These are phyloP conservation scores for Logfia minima DNA, from an alignment of 129 eudicot genomes.

Conservation along the genomic window DNA sequence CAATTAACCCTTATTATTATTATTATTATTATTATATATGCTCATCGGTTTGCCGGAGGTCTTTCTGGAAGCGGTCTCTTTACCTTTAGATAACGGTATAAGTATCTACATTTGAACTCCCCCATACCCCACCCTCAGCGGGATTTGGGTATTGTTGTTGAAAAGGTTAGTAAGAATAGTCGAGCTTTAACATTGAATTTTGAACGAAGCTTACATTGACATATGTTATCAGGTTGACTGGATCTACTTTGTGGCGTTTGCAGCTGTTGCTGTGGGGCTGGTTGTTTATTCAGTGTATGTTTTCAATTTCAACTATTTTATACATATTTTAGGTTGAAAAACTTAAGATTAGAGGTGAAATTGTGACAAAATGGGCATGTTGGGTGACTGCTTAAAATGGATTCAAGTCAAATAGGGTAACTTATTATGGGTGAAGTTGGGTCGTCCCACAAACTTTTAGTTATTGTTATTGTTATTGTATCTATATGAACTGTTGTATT, in stretches of 20 bases:
- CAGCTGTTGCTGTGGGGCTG: slow-evolving; percentile 68
- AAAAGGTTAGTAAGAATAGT: slow-evolving; percentile 1
- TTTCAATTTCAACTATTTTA: not conserved
- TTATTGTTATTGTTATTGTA: not conserved
- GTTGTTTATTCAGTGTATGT: slow-evolving; percentile 76
- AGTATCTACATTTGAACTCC: too few relatives aligned
- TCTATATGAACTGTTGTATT: not conserved
- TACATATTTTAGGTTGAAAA: not conserved
- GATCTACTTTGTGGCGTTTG: slow-evolving; percentile 85
- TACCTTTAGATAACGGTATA: too few relatives aligned
- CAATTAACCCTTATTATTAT: too few relatives aligned
- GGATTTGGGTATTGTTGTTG: too few relatives aligned
- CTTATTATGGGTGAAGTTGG: not conserved
- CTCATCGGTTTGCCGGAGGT: too few relatives aligned
- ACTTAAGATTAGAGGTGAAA: not conserved
- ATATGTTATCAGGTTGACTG: slow-evolving; percentile 70
- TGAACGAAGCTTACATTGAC: slow-evolving; percentile 9
- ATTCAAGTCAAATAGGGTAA: not conserved
- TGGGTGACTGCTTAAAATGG: not conserved
- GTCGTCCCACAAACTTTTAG: not conserved
- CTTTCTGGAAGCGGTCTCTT: too few relatives aligned
- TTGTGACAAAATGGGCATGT: not conserved
- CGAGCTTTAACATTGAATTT: not conserved
- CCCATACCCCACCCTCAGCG: too few relatives aligned
- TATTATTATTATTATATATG: too few relatives aligned